phyloP scores from a whole-genome alignment of 2,329 filamentous ascomycete genomes.

The Venturia carpophila region DNA sequence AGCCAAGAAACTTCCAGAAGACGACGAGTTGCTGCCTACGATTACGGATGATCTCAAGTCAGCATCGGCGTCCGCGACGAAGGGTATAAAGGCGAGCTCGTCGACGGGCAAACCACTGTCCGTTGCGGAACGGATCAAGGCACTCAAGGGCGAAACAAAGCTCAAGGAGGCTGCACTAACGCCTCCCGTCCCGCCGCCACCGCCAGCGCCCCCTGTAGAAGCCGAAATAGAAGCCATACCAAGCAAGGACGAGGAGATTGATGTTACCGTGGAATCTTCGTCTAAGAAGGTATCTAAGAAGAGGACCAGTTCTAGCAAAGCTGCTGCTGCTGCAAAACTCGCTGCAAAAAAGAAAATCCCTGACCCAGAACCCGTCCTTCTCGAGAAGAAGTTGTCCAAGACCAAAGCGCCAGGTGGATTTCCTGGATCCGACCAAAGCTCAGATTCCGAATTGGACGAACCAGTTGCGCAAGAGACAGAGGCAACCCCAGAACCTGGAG shows the following conservation, averaged over 20 bases:
- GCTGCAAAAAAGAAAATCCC: constrained; percentile 28
- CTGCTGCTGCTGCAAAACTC: constrained; percentile 6
- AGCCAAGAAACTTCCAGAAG: constrained; percentile 38
- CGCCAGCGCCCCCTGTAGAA: constrained; percentile 21
- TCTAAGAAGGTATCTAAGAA: constrained; percentile 24
- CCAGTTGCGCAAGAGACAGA: constrained; percentile 1
- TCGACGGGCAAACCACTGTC: constrained; percentile 35
- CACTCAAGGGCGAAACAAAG: constrained; percentile 34
- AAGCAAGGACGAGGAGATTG: constrained; percentile 10
- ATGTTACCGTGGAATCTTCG: constrained; percentile 15
- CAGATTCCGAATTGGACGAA: constrained; percentile 9
- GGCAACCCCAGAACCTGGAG: constrained; percentile 4
- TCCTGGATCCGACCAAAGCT: constrained; percentile 16
- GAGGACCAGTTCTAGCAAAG: constrained; percentile 20
- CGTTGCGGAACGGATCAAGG: constrained; percentile 44
- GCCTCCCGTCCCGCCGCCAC: constrained; percentile 30
- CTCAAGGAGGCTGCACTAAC: constrained; percentile 29
- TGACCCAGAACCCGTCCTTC: constrained; percentile 16
- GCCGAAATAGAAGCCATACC: neutral
- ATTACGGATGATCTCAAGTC: constrained; percentile 23
- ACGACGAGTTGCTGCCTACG: constrained; percentile 29
- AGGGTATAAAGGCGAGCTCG: constrained; percentile 27
- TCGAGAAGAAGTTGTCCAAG: constrained; percentile 13
- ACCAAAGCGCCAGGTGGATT: constrained; percentile 14
- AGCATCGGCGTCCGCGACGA: constrained; percentile 12